Percentiles rank a stretch among this genome's conserved stretches.
phyloP scores from a whole-genome alignment of 169 alveolate genomes.

The Besnoitia besnoiti region DNA sequence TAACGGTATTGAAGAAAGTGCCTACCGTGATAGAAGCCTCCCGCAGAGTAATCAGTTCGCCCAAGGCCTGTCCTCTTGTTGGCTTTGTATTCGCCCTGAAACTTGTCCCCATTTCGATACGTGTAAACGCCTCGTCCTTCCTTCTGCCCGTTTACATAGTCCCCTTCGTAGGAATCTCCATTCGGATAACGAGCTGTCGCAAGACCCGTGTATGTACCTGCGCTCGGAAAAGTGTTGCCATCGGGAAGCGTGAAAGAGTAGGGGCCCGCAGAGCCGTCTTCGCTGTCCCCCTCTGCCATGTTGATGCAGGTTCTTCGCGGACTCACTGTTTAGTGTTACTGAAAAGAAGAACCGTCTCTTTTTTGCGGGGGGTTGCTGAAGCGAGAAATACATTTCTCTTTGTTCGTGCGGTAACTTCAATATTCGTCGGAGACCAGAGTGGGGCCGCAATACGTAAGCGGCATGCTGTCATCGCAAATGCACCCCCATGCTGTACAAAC shows the following conservation, averaged over 20 bases:
- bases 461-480: no score
- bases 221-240: neutral
- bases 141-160: conserved; percentile 88
- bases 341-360: neutral
- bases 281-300: conserved; percentile 5
- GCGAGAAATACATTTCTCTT: no score
- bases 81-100: conserved; percentile 90
- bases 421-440: no score
- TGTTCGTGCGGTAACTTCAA: no score
- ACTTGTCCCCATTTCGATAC: conserved; percentile 90
- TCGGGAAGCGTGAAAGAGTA: conserved; percentile 20
- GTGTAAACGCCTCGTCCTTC: conserved; percentile 92
- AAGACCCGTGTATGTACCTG: conserved; percentile 1
- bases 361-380: no score
- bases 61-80: conserved; percentile 92
- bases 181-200: conserved; percentile 78
- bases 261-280: neutral
- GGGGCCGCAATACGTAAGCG: no score
- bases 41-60: conserved; percentile 74
- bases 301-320: neutral
- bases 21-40: conserved; percentile 74
- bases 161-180: conserved; percentile 87
- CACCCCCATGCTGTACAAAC: no score
- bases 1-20: neutral
- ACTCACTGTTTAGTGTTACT: neutral